Percentiles rank a stretch among this genome's conserved stretches.
These are phyloP conservation scores for Haplosporangium sp. DNA, from an alignment of 371 early-diverging fungal species.

Conservation along the genomic window DNA sequence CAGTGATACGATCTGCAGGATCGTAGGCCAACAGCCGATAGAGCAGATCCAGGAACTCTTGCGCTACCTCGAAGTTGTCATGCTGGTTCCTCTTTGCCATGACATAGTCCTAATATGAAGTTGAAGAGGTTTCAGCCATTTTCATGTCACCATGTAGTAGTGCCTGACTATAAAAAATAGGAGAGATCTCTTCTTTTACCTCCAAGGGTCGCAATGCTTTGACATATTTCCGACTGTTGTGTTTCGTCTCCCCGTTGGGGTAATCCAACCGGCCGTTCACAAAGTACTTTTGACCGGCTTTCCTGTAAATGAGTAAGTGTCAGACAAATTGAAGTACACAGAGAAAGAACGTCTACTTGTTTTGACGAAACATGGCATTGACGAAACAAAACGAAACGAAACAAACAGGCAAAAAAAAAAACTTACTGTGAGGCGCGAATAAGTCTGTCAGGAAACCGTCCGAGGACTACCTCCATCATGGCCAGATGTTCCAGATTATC, in stretches of 20 bases:
- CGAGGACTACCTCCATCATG: conserved; percentile 79
- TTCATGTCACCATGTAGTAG: background rate
- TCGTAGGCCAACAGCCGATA: conserved; percentile 68
- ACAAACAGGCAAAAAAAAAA: background rate
- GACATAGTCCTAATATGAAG: conserved; percentile 9
- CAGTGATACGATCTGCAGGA: conserved; percentile 68
- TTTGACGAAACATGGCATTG: background rate
- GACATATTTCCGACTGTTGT: conserved; percentile 72
- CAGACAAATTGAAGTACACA: background rate
- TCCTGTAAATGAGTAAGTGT: conserved; percentile 3
- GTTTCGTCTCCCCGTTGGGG: conserved; percentile 67
- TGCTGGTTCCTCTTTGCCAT: background rate
- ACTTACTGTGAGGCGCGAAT: conserved; percentile 58
- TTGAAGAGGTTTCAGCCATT: background rate
- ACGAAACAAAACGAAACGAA: background rate
- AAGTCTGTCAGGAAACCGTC: conserved; percentile 60
- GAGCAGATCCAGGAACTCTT: conserved; percentile 60
- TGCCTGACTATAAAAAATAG: background rate
- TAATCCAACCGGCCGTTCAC: conserved; percentile 65
- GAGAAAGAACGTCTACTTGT: background rate
- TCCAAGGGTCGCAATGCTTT: conserved; percentile 63
- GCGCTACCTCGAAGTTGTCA: conserved; percentile 5
- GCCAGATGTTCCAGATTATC: conserved; percentile 84
- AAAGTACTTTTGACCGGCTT: conserved; percentile 58
- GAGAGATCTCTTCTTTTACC: conserved; percentile 39